Base-by-base conservation (phyloP, 2,329 filamentous ascomycete species). In the Aspergillus sp. region DNA sequence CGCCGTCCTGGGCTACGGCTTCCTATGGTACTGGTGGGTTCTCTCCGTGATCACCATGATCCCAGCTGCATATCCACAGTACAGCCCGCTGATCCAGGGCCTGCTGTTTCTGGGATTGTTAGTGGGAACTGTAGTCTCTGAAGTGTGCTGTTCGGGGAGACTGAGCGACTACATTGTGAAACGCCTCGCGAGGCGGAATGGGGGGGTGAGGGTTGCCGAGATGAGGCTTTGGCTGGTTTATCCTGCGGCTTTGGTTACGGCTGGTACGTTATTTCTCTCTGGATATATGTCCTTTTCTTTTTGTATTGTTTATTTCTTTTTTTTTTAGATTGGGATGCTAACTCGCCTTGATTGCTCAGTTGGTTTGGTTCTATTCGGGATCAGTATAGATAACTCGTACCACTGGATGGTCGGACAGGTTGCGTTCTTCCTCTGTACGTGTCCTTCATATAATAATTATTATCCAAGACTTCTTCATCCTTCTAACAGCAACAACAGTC, bases 361-460 rank as follows among this genome's bases (percentile, higher is more conserved):
- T 6, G 83, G 83, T 0, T 67, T 82, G 35, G 73, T 84, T 33
- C 46, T 85, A 48, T 86, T 83, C 83, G 83, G 83, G 0, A 66
- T 85, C 43, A 83, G 80, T 52, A 72, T 85, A 14, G 82, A 84
- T 57, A 74, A 72, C 41, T 66, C 66, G 0, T 84, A 81, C 63
- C 82, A 85, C 67, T 85, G 82, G 81, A 81, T 84, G 37, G 78
- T 84, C 0, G 83, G 82, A 1, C 82, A 86, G 59, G 69, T 84
- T 3, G 81, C 80, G 0, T 81, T 86, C 59, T 82, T 82, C 59
- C 65, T 85, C 1, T 83, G 79, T 82, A 70, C 70, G 77, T 70
- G 19, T 35, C 19, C 43, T 21, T 39, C 15, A 47, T 3, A 25
- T 25, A 19, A 19, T 19, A 19, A 19, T 19, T 19, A 6, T 25